Evolutionary conservation across 306 rosid genomes (phyloP), one percentile per base, ranked within the genome.

Genomic region (Lathyrus oleraceus): DNA sequence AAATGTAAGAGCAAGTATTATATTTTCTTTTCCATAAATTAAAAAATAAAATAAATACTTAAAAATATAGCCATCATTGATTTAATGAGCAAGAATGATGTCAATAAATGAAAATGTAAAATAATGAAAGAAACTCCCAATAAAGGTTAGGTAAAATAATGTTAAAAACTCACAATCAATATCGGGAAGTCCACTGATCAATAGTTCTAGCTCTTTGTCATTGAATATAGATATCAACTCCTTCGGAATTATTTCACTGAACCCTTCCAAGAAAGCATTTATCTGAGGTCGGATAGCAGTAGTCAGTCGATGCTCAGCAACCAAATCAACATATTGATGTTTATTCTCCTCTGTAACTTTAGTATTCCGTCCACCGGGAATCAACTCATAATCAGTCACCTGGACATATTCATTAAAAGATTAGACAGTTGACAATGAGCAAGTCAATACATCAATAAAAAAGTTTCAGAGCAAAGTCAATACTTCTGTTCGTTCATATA

Each of bases 251-350:
- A 93, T 73, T 74, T 93, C 96, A 49, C 13, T 79, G 82, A 93
- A 93, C 45, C 98, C 98, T 3, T 93, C 96, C 81, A 93, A 60
- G 80, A 93, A 93, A 44, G 98, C 96, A 82, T 42, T 90, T 77
- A 93, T 93, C 75, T 93, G 98, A 70, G 98, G 98, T 57, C 98
- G 93, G 63, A 93, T 93, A 6, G 98, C 98, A 12, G 98, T 93
- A 27, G 96, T 93, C 77, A 93, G 80, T 65, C 91, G 91, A 85
- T 93, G 98, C 79, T 90, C 98, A 12, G 85, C 96, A 73, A 93
- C 87, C 71, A 93, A 73, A 81, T 93, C 97, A 76, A 93, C 97
- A 74, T 93, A 93, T 53, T 87, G 84, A 82, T 93, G 90, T 81
- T 93, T 93, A 66, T 93, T 93, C 84, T 93, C 98, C 79, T 93